These are phyloP conservation scores for Thalia dealbata DNA, from an alignment of 176 grass and related monocot species.

Conservation along the genomic window DNA sequence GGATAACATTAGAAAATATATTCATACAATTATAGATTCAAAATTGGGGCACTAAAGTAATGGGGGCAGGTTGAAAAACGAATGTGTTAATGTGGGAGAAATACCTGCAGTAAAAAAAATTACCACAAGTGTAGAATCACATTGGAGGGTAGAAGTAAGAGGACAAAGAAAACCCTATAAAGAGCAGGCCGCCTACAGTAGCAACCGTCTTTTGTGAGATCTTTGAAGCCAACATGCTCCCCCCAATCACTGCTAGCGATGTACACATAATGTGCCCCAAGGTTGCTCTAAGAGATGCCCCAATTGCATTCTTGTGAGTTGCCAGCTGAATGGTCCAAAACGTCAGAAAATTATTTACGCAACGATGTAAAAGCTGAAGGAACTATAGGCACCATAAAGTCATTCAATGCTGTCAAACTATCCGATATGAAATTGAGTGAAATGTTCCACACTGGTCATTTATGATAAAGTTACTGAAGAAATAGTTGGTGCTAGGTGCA, in stretches of 20 bases:
- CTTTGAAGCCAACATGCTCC: slow-evolving; percentile 89
- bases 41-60: background rate
- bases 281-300: slow-evolving; percentile 67
- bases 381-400: background rate
- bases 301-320: slow-evolving; percentile 86
- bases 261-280: slow-evolving; percentile 90
- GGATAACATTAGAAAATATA: background rate
- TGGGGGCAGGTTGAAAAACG: background rate
- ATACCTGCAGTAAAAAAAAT: background rate
- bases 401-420: no score
- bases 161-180: slow-evolving; percentile 80
- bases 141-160: slow-evolving; percentile 95
- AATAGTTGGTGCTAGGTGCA: background rate
- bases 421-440: background rate
- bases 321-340: slow-evolving; percentile 42
- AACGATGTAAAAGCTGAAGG: background rate
- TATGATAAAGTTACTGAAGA: background rate
- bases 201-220: slow-evolving; percentile 87
- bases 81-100: background rate
- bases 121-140: slow-evolving; percentile 29
- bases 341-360: background rate
- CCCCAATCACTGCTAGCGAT: slow-evolving; percentile 75
- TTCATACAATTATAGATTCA: background rate
- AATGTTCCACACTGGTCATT: background rate
- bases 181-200: slow-evolving; percentile 72